Evolutionary conservation across 352 stramenopile species (phyloP).

Genomic region (Globisporangium okanoganense): DNA sequence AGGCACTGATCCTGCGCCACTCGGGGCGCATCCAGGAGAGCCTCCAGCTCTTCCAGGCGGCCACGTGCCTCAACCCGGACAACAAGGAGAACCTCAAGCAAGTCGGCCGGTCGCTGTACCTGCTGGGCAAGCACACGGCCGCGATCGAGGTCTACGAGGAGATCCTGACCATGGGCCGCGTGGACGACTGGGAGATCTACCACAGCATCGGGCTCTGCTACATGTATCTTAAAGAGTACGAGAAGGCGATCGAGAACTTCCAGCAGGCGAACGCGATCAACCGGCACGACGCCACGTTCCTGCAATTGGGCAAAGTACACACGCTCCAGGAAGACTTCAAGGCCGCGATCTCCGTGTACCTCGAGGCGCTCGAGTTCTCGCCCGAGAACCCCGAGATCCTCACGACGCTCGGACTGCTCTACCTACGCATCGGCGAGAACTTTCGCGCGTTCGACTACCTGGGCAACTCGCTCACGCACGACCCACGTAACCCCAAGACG

Average conservation of each 20-base stretch:
- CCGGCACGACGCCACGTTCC: slow-evolving; percentile 89
- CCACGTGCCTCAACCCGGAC: slow-evolving; percentile 88
- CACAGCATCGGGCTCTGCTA: slow-evolving; percentile 91
- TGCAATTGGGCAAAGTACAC: slow-evolving; percentile 90
- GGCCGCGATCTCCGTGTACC: slow-evolving; percentile 84
- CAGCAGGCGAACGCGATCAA: slow-evolving; percentile 90
- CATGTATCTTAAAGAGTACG: slow-evolving; percentile 91
- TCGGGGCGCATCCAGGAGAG: slow-evolving; percentile 88
- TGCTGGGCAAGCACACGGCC: slow-evolving; percentile 88
- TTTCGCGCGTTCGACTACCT: slow-evolving; percentile 92
- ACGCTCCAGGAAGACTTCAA: slow-evolving; percentile 83
- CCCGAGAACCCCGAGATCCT: slow-evolving; percentile 91
- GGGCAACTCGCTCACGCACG: slow-evolving; percentile 91
- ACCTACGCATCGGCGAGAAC: slow-evolving; percentile 88
- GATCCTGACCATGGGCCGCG: slow-evolving; percentile 69
- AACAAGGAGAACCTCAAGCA: slow-evolving; percentile 93
- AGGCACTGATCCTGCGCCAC: slow-evolving; percentile 88
- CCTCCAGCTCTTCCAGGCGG: slow-evolving; percentile 90
- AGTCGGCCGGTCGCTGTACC: slow-evolving; percentile 69
- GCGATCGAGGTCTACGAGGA: slow-evolving; percentile 90
- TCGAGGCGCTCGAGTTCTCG: slow-evolving; percentile 92
- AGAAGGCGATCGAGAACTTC: slow-evolving; percentile 85
- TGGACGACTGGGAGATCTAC: slow-evolving; percentile 93
- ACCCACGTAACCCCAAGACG: slow-evolving; percentile 88
- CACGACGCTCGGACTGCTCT: slow-evolving; percentile 88